Conservation (phyloP, 257 asterid genomes). For the Plantago ovata region DNA sequence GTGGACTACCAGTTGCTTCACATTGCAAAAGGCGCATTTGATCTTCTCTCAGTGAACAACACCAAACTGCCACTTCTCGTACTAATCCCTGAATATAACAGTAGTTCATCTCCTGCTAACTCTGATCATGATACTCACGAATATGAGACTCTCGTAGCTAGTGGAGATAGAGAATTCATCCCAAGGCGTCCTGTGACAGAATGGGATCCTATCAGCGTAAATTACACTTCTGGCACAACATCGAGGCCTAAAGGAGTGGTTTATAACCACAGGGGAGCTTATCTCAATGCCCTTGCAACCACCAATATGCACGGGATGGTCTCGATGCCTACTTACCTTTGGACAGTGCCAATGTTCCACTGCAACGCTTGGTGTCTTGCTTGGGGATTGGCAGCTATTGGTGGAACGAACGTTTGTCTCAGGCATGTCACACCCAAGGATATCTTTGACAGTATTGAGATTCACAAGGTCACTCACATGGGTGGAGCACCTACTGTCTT, state of each 20-base stretch:
- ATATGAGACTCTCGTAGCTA: constrained; percentile 36
- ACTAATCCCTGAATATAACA: constrained; percentile 22
- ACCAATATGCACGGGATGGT: constrained; percentile 40
- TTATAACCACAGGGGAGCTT: constrained; percentile 52
- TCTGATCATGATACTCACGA: constrained; percentile 16
- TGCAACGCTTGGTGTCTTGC: constrained; percentile 61
- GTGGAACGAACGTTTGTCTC: constrained; percentile 59
- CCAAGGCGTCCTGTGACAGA: constrained; percentile 31
- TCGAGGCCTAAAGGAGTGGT: constrained; percentile 61
- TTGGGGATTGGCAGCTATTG: constrained; percentile 60
- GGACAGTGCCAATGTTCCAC: constrained; percentile 69
- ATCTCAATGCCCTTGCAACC: constrained; percentile 42
- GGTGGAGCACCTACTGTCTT: constrained; percentile 58
- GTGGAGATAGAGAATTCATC: constrained; percentile 30
- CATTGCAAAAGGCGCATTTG: constrained; percentile 32
- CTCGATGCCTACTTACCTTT: constrained; percentile 40
- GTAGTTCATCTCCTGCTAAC: constrained; percentile 3
- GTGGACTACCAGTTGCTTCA: constrained; percentile 44
- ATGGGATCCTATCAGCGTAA: constrained; percentile 58
- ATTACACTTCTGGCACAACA: constrained; percentile 59
- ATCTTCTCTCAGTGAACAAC: constrained; percentile 19
- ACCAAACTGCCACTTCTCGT: constrained; percentile 37
- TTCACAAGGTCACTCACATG: constrained; percentile 44
- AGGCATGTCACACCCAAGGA: constrained; percentile 36
- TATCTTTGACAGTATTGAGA: constrained; percentile 32